phyloP scores from a whole-genome alignment of 345 rosid genomes.

The Boechera divaricarpa region DNA sequence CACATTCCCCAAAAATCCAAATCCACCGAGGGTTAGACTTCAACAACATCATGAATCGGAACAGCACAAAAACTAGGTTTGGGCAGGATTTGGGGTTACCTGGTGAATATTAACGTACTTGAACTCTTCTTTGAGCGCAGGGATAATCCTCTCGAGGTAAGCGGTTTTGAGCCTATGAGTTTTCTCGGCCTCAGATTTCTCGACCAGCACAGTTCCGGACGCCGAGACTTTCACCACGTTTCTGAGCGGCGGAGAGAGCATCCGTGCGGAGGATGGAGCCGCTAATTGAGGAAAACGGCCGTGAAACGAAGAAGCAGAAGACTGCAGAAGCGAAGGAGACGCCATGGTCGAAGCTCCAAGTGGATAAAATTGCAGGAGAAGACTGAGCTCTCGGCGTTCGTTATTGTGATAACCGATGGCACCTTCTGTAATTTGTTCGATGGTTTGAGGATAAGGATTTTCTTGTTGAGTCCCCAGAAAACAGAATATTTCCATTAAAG shows the following conservation, averaged over 20 bases:
- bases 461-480: constrained; percentile 16
- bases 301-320: constrained; percentile 63
- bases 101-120: constrained; percentile 77
- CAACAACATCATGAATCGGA: constrained; percentile 16
- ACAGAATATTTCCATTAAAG: background rate
- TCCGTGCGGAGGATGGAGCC: constrained; percentile 46
- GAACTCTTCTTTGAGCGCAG: constrained; percentile 85
- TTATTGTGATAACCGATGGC: constrained; percentile 18
- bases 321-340: constrained; percentile 54
- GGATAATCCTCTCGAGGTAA: constrained; percentile 81
- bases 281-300: constrained; percentile 55
- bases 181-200: constrained; percentile 79
- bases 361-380: constrained; percentile 42
- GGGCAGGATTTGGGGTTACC: constrained; percentile 45
- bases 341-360: constrained; percentile 56
- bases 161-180: constrained; percentile 65
- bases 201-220: constrained; percentile 69
- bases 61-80: constrained; percentile 9
- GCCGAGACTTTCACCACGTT: constrained; percentile 61
- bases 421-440: constrained; percentile 27
- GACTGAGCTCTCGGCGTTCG: constrained; percentile 31
- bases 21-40: background rate
- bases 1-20: background rate
- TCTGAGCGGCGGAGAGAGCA: constrained; percentile 39
- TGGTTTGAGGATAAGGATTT: constrained; percentile 38